Evolutionary conservation across 2,329 filamentous ascomycete species (phyloP), one percentile per base, ranked within the genome.

Genomic region (Blumeriella jaapii): DNA sequence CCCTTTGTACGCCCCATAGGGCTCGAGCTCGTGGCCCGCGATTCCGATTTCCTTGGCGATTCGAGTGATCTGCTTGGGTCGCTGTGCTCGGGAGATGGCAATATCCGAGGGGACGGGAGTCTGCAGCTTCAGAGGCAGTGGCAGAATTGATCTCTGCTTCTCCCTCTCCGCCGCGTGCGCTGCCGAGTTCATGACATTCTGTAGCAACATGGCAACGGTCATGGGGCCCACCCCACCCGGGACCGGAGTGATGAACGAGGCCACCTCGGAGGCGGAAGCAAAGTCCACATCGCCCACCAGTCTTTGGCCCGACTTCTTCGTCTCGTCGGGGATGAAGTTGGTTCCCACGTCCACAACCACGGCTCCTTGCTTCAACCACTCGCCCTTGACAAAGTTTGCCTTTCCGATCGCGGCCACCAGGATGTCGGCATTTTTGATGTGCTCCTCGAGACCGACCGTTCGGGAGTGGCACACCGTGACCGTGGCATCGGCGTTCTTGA

Each of bases 291-390:
- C 91, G 41, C 91, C 91, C 5, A 96, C 89, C 14, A 98, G 73
- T 46, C 87, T 76, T 59, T 91, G 75, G 20, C 91, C 91, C 9
- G 85, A 93, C 66, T 95, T 95, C 66, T 82, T 94, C 42, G 81
- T 79, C 23, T 76, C 67, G 56, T 98, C 91, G 5, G 83, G 74
- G 38, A 96, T 78, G 66, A 86, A 95, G 67, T 98, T 98, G 47
- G 87, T 98, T 42, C 91, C 91, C 12, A 98, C 91, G 54, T 98
- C 91, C 53, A 98, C 93, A 25, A 98, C 86, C 5, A 98, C 81
- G n/a, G 74, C 85, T 22, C 87, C 91, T 12, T 82, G 77, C 69
- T 96, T 98, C 46, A 98, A 59, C 86, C 87, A 96, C 42, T 93
- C 84, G 46, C 87, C 91, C 63, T 91, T 89, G 55, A 98, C 79